Evolutionary conservation across 2,329 filamentous ascomycete genomes (phyloP), one percentile per base, ranked within the genome.

Genomic region (Dendryphion nanum): DNA sequence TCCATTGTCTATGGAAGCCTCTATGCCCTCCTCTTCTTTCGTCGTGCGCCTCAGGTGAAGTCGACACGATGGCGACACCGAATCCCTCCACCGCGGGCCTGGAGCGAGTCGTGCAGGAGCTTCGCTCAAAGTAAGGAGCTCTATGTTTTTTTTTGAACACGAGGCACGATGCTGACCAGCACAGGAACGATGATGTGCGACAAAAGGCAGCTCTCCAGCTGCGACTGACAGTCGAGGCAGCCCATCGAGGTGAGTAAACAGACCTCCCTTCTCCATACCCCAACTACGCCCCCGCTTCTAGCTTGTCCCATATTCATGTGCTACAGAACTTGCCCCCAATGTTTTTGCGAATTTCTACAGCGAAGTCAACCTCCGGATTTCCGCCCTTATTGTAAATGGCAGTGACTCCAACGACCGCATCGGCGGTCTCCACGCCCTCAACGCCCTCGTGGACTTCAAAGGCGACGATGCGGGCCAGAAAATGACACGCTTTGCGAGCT

Each of bases 381-480:
- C 80, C 38, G 73, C 77, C 48, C 76, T 97, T 49, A 89, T 95
- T 45, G 82, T 89, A 33, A 88, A 91, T 64, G 87, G 89, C 47
- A 85, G 80, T 69, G 90, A 95, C 64, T 85, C 88, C 4, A 82
- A 84, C 53, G 93, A 98, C 63, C 85, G 89, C 41, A 82, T 96
- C 40, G 93, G 90, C 45, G 94, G 93, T 36, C 85, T 98, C 45
- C 85, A 93, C 55, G 91, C 91, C 42, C 80, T 98, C 44, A 91
- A 95, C 65, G 85, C 85, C 40, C 81, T 98, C 38, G 91, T 97
- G 66, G 90, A 96, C 64, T 96, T 97, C 63, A 91, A 96, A 55
- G 91, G 90, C 42, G 88, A 96, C 53, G 94, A 98, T 69, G 82
- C 87, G 17, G 89, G 88, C 23, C 82, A 89, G 57, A 97, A 97